These are phyloP conservation scores for Cornus controversa DNA, from an alignment of 148 eudicot species.

Conservation along the genomic window DNA sequence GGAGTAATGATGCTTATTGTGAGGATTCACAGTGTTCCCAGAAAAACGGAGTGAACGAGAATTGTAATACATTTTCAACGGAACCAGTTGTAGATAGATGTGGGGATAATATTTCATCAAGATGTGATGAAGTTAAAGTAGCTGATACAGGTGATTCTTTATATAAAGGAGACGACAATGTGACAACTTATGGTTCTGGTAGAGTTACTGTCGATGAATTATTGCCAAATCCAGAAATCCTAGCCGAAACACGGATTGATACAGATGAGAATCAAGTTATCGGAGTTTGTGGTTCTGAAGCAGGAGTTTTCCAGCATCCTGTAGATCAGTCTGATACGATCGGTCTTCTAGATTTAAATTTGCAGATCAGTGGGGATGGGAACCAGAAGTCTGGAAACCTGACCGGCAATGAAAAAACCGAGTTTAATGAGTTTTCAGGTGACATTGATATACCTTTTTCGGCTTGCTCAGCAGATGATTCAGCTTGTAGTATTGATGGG, in stretches of 20 bases:
- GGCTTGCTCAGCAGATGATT: background rate
- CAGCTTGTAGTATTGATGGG: background rate
- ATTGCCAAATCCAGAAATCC: background rate
- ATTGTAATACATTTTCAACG: background rate
- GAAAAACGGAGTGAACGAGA: background rate
- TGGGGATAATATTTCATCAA: background rate
- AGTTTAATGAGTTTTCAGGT: slow-evolving; percentile 4
- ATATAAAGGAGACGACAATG: background rate
- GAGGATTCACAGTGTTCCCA: background rate
- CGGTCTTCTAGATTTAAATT: background rate
- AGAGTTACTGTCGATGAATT: background rate
- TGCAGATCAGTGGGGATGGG: background rate
- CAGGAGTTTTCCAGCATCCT: background rate
- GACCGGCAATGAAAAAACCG: background rate
- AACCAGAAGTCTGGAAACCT: background rate
- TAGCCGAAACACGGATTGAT: background rate
- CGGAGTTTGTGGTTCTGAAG: background rate
- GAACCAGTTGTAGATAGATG: slow-evolving; percentile 1
- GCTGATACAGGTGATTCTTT: background rate
- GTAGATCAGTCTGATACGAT: background rate
- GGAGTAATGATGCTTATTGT: background rate
- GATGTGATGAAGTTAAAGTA: background rate
- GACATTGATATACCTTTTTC: background rate
- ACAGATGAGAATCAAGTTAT: background rate
- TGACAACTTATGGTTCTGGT: background rate